Percentiles rank a stretch among this genome's conserved stretches.
Evolutionary conservation across 345 rosid genomes (phyloP).

Genomic region (Populus ilicifolia): DNA sequence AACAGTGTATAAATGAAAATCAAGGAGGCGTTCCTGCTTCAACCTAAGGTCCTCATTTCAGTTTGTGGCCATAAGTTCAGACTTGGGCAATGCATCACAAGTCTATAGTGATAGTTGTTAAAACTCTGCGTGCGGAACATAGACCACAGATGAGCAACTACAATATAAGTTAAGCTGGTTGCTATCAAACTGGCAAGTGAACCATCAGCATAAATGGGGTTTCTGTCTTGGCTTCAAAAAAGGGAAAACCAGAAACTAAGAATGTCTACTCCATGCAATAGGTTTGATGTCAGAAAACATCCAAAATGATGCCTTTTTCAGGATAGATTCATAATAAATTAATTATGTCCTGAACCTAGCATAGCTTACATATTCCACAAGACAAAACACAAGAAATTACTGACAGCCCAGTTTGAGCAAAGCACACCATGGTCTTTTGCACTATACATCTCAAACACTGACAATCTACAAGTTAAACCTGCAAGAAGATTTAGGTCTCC

Average conservation of each 20-base stretch:
- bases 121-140: neutral
- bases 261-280: neutral
- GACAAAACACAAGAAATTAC: slow-evolving; percentile 17
- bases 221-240: neutral
- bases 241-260: neutral
- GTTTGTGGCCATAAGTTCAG: neutral
- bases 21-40: neutral
- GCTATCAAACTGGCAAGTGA: neutral
- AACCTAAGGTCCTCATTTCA: neutral
- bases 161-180: neutral
- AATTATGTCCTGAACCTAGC: neutral
- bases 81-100: neutral
- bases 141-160: neutral
- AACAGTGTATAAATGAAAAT: neutral
- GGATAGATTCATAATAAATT: slow-evolving; percentile 4
- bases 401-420: slow-evolving; percentile 19
- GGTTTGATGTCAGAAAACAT: slow-evolving; percentile 1
- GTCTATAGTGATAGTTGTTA: neutral
- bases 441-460: slow-evolving; percentile 41
- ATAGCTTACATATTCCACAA: neutral
- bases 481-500: slow-evolving; percentile 9
- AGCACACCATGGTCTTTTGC: slow-evolving; percentile 24
- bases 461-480: slow-evolving; percentile 33
- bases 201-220: neutral
- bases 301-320: neutral